Base-by-base conservation (phyloP, 1,139 yeast species). In the Zygosaccharomyces sapae region DNA sequence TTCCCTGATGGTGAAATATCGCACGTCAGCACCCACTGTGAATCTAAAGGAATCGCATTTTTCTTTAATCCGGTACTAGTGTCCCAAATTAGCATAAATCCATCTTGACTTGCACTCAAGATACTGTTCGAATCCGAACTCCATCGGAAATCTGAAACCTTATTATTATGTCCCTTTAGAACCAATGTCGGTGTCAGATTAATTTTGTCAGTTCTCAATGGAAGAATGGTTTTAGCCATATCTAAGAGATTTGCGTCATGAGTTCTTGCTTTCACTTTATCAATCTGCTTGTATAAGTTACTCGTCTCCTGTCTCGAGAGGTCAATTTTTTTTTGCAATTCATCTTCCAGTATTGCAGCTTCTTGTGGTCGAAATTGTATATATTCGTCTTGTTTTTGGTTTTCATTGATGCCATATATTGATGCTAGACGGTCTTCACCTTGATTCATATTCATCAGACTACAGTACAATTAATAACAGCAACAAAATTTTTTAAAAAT, bases 61-160 rank as follows among this genome's bases (percentile, higher is more conserved):
- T 77, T 73, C 61, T 89, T 89, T 55, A 77, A 71, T 2, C 92
- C 92, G 0, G 87, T 78, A 2, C 76, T 70, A 0, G 89, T 76
- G 63, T 89, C 92, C 97, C 97, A 90, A 27, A 88, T 67, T 41
- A 90, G 73, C 72, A 87, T 74, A 60, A 79, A 85, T 1, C 96
- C 96, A 66, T 90, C 97, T 63, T 87, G 96, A 29, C 94, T 82
- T 0, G 89, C 88, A 38, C 89, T 80, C 7, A 88, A 68, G 2
- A 90, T 62, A 37, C 72, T 74, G 37, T 70, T 66, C 12, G 86
- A 78, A 58, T 85, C 83, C 0, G 70, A 62, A 44, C 82, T 76
- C 92, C 96, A 86, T 46, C 79, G 73, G 54, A 86, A 70, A 52
- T 80, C 80, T 16, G 82, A 76, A 19, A 89, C 76, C 62, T 89